A percentile compares a stretch with the other conserved stretches of the same genome.
Conservation (phyloP, 805 yeast species). For the Cyberlindnera japonica region DNA sequence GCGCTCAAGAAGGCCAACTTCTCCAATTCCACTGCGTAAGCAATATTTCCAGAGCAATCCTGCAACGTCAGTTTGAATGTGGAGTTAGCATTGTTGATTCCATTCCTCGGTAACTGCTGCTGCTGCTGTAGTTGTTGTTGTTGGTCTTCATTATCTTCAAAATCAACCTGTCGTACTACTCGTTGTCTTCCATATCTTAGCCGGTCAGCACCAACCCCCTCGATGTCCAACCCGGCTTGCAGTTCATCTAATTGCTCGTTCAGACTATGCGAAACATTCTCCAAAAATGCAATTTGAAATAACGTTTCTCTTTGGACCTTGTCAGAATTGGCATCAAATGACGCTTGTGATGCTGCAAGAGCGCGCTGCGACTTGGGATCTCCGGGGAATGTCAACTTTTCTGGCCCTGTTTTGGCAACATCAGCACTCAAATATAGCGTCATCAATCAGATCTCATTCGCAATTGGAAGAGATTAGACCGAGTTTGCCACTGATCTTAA, state of each 20-base stretch:
- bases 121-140: not conserved
- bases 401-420: not conserved
- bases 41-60: conserved; percentile 46
- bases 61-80: conserved; percentile 55
- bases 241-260: conserved; percentile 54
- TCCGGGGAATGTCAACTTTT: conserved; percentile 6
- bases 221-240: conserved; percentile 49
- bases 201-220: conserved; percentile 57
- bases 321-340: not conserved
- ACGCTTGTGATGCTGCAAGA: conserved; percentile 9
- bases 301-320: conserved; percentile 30
- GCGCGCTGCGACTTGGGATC: conserved; percentile 24
- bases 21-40: conserved; percentile 57
- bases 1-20: conserved; percentile 44
- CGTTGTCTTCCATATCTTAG: conserved; percentile 28
- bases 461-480: too few relatives aligned
- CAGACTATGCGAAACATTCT: conserved; percentile 49
- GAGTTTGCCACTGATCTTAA: too few relatives aligned
- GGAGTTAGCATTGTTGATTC: conserved; percentile 17
- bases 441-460: too few relatives aligned
- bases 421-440: not conserved
- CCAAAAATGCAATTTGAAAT: conserved; percentile 55
- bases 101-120: not conserved
- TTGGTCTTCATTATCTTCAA: conserved; percentile 35
- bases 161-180: conserved; percentile 44